These are phyloP conservation scores for Eucalyptus urophylla DNA, from an alignment of 345 rosid species.

Conservation along the genomic window DNA sequence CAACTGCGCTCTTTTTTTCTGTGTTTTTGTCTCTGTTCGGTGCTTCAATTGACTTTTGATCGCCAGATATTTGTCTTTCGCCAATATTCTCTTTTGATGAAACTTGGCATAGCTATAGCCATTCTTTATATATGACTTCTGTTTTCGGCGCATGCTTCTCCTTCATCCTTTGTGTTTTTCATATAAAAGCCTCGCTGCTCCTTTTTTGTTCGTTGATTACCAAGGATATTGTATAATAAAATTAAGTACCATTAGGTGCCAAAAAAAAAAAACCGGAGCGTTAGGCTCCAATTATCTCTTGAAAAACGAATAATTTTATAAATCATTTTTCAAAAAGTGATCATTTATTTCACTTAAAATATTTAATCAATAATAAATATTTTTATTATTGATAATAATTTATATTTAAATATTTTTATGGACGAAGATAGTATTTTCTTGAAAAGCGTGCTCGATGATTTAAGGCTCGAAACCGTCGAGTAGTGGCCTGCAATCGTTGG, in stretches of 20 bases:
- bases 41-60: slow-evolving; percentile 2
- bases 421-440: no score
- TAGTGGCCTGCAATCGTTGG: not conserved
- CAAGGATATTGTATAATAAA: not conserved
- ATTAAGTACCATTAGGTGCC: not conserved
- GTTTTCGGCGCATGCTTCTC: not conserved
- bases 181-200: not conserved
- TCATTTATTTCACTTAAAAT: no score
- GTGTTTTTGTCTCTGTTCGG: not conserved
- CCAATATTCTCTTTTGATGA: not conserved
- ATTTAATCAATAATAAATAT: no score
- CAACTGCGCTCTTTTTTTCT: not conserved
- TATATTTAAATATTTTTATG: no score
- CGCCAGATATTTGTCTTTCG: not conserved
- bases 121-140: not conserved
- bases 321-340: no score
- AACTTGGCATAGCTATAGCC: not conserved
- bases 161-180: not conserved
- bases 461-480: not conserved
- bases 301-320: no score
- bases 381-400: no score
- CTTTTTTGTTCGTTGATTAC: not conserved
- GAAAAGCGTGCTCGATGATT: not conserved
- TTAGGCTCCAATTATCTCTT: no score
- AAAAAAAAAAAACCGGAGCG: not conserved